phyloP scores from a whole-genome alignment of 169 alveolate genomes.

The Plasmodium billcollinsi region DNA sequence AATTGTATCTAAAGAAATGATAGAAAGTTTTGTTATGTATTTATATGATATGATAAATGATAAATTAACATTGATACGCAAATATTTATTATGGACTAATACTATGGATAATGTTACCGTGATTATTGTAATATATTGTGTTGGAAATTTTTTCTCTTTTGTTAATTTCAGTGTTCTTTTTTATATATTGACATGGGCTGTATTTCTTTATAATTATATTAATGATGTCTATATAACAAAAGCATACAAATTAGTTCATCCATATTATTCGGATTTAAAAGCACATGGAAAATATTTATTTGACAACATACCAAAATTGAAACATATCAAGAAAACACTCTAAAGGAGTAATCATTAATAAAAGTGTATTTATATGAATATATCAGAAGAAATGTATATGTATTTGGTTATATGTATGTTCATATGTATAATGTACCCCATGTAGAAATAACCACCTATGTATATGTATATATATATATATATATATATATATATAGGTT shows the following conservation, averaged over 20 bases:
- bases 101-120: constrained; percentile 41
- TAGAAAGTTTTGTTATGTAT: constrained; percentile 23
- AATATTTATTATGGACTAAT: constrained; percentile 57
- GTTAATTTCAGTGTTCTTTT: constrained; percentile 59
- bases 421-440: too few relatives aligned
- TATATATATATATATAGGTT: too few relatives aligned
- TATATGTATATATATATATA: too few relatives aligned
- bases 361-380: too few relatives aligned
- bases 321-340: background rate
- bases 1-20: constrained; percentile 37
- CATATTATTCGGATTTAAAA: constrained; percentile 42
- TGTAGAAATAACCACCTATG: too few relatives aligned
- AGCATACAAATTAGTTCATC: constrained; percentile 16
- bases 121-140: constrained; percentile 29
- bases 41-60: constrained; percentile 63
- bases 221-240: constrained; percentile 44
- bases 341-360: too few relatives aligned
- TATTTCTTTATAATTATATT: constrained; percentile 64
- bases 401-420: too few relatives aligned
- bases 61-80: constrained; percentile 43
- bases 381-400: too few relatives aligned
- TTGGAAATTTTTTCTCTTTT: constrained; percentile 65
- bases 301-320: constrained; percentile 65
- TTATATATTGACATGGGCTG: constrained; percentile 55
- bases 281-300: constrained; percentile 42